phyloP scores from a whole-genome alignment of 192 early-diverging fungal species.

The Chytriomyces hyalinus region DNA sequence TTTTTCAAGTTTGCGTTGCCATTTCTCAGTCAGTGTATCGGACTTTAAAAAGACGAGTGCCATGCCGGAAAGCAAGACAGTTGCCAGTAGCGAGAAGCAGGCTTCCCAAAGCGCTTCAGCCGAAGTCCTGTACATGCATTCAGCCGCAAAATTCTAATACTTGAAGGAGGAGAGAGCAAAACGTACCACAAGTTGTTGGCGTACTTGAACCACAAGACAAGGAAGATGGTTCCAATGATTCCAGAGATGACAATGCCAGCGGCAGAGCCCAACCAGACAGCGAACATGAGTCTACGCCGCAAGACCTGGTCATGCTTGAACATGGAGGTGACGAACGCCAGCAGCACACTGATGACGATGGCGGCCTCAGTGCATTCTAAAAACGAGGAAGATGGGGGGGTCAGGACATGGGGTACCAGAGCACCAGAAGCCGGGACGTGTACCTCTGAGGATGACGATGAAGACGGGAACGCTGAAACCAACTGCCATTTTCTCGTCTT shows the following conservation, averaged over 20 bases:
- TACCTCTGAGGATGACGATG: slow-evolving; percentile 53
- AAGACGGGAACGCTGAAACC: slow-evolving; percentile 48
- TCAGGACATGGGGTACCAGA: neutral
- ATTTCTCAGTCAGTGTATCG: slow-evolving; percentile 78
- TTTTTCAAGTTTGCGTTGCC: slow-evolving; percentile 65
- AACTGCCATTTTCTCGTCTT: slow-evolving; percentile 9
- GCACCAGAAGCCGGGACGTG: neutral
- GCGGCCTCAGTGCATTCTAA: slow-evolving; percentile 74
- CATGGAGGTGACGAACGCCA: slow-evolving; percentile 64
- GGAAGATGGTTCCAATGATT: slow-evolving; percentile 75
- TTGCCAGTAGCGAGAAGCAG: slow-evolving; percentile 77
- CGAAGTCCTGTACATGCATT: slow-evolving; percentile 4
- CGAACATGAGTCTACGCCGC: neutral
- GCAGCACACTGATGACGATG: slow-evolving; percentile 83
- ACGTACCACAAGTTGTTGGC: slow-evolving; percentile 50
- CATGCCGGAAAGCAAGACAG: slow-evolving; percentile 79
- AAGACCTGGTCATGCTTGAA: slow-evolving; percentile 17
- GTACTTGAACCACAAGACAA: slow-evolving; percentile 75
- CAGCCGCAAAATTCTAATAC: neutral
- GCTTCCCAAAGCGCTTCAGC: slow-evolving; percentile 85
- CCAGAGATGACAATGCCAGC: slow-evolving; percentile 72
- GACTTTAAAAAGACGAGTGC: slow-evolving; percentile 80
- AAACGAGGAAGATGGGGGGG: too few species aligned
- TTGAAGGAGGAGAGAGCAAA: neutral
- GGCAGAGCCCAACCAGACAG: slow-evolving; percentile 78